Conservation (phyloP, 345 rosid genomes). For the Nephelium lappaceum region DNA sequence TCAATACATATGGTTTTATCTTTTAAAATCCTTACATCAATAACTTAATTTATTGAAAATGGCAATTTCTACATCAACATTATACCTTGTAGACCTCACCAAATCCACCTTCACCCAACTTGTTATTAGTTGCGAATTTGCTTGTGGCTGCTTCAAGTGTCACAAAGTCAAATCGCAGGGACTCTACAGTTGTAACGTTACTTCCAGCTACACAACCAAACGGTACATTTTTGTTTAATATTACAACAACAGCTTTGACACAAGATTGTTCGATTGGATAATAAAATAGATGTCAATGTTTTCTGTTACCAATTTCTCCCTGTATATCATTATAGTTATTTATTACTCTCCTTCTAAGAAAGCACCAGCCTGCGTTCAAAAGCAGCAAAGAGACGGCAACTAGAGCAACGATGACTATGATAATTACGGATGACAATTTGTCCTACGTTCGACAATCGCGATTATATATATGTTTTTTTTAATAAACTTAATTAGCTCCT, state of each 20-base stretch:
- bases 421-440: too few relatives aligned
- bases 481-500: too few relatives aligned
- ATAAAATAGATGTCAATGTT: too few relatives aligned
- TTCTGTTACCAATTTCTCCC: slow-evolving; percentile 37
- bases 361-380: slow-evolving; percentile 30
- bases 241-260: not conserved
- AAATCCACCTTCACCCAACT: slow-evolving; percentile 73
- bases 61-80: not conserved
- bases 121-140: slow-evolving; percentile 49
- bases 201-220: slow-evolving; percentile 33
- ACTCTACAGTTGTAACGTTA: slow-evolving; percentile 39
- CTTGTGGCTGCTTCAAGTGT: slow-evolving; percentile 47
- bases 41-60: not conserved
- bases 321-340: slow-evolving; percentile 23
- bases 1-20: not conserved
- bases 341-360: slow-evolving; percentile 32
- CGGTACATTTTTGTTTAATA: not conserved
- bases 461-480: too few relatives aligned
- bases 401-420: slow-evolving; percentile 36
- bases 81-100: slow-evolving; percentile 67
- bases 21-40: not conserved
- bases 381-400: slow-evolving; percentile 28
- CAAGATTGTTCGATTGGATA: too few relatives aligned
- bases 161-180: slow-evolving; percentile 43
- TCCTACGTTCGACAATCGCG: too few relatives aligned